These are phyloP conservation scores for Venturia effusa DNA, from an alignment of 2,329 filamentous ascomycete species.

Conservation along the genomic window DNA sequence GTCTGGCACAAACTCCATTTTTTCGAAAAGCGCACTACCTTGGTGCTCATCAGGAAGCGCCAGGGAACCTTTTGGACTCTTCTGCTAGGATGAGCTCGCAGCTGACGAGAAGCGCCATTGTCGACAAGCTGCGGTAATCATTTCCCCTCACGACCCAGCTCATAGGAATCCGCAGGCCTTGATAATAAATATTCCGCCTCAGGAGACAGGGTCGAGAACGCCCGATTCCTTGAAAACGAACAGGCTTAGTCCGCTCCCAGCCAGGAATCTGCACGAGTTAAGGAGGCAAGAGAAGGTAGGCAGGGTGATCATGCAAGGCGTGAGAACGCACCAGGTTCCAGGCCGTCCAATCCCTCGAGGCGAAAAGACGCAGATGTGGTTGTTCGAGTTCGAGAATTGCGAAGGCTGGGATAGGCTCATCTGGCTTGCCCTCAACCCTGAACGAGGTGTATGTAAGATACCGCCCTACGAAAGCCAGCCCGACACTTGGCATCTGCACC, in stretches of 20 bases:
- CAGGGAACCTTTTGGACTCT: too few species aligned
- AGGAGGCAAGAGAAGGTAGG: background rate
- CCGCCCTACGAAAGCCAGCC: background rate
- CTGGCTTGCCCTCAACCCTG: background rate
- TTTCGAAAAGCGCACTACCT: too few species aligned
- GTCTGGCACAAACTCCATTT: too few species aligned
- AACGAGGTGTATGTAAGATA: background rate
- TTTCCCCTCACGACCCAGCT: background rate
- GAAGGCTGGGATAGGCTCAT: background rate
- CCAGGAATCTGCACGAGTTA: background rate
- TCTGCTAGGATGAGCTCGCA: too few species aligned
- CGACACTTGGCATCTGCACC: background rate
- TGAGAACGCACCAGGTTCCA: background rate
- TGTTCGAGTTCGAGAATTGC: background rate
- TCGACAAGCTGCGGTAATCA: background rate
- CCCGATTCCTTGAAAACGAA: background rate
- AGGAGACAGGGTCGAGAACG: background rate
- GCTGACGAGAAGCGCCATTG: background rate
- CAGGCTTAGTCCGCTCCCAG: background rate
- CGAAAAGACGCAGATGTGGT: background rate
- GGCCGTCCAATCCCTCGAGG: background rate
- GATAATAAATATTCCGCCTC: background rate
- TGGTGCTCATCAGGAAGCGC: too few species aligned
- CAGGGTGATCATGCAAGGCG: background rate
- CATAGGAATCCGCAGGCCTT: background rate